These are phyloP conservation scores for Gnomoniopsis sp. DNA, from an alignment of 2,329 filamentous ascomycete species.

Conservation along the genomic window DNA sequence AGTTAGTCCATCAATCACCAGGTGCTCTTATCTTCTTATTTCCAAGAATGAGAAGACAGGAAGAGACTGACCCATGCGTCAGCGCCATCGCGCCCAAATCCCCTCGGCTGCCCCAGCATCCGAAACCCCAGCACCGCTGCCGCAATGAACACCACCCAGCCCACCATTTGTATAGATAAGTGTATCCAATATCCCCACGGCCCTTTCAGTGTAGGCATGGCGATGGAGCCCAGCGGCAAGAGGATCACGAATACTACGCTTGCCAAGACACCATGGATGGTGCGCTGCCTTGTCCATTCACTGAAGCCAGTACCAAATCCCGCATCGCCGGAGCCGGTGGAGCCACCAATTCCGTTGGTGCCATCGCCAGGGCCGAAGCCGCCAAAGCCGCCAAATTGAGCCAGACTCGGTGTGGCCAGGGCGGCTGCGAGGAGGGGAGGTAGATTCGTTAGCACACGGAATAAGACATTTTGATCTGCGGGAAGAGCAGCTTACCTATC, in stretches of 20 bases:
- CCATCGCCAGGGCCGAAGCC: neutral
- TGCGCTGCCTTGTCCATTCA: neutral
- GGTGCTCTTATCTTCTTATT: neutral
- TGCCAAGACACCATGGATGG: slow-evolving; percentile 20
- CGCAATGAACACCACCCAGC: slow-evolving; percentile 34
- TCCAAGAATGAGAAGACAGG: neutral
- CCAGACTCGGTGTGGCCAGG: neutral
- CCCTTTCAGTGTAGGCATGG: slow-evolving; percentile 27
- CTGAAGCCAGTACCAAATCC: neutral
- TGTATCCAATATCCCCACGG: slow-evolving; percentile 36
- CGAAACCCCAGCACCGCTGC: slow-evolving; percentile 41
- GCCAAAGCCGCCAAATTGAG: slow-evolving; percentile 8
- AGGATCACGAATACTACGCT: slow-evolving; percentile 19
- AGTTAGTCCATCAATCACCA: neutral
- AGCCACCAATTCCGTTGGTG: neutral
- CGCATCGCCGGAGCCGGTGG: neutral
- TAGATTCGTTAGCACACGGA: neutral
- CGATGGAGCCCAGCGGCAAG: slow-evolving; percentile 22
- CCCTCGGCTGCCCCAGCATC: slow-evolving; percentile 31
- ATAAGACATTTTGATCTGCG: too few relatives aligned
- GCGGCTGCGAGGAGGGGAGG: neutral
- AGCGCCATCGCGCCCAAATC: slow-evolving; percentile 20
- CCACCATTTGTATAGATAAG: slow-evolving; percentile 35
- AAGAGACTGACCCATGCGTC: slow-evolving; percentile 27
- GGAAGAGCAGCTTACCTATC: slow-evolving; percentile 1